Evolutionary conservation across 2,329 filamentous ascomycete species (phyloP).

Genomic region (Drechslerella dactyloides): DNA sequence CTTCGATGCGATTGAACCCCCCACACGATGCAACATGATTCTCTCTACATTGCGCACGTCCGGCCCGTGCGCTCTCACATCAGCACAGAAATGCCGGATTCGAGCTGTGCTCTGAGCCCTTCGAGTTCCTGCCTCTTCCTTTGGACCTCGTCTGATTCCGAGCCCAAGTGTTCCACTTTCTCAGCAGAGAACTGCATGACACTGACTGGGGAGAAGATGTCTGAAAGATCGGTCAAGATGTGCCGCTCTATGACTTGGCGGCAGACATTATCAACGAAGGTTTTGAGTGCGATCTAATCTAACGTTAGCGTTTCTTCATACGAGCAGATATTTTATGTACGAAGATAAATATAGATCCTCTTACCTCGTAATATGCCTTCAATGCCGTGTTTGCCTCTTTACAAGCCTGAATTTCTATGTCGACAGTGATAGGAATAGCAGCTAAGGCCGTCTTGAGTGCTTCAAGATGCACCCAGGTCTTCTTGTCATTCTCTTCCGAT

Average conservation of each 20-base stretch:
- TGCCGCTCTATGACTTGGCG: slow-evolving; percentile 57
- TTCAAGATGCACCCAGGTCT: not conserved
- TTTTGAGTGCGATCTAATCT: slow-evolving; percentile 56
- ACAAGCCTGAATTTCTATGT: slow-evolving; percentile 56
- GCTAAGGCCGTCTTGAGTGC: slow-evolving; percentile 25
- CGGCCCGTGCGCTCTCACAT: not conserved
- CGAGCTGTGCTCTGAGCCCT: slow-evolving; percentile 5
- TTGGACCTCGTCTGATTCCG: slow-evolving; percentile 52
- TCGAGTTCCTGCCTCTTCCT: slow-evolving; percentile 8
- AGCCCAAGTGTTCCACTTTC: slow-evolving; percentile 54
- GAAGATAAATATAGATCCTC: not conserved
- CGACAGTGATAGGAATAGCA: slow-evolving; percentile 30
- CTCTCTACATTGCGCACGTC: not conserved
- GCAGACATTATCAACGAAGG: slow-evolving; percentile 57
- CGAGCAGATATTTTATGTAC: not conserved
- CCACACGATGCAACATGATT: too few relatives aligned
- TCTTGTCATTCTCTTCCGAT: too few relatives aligned
- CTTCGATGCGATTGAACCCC: too few relatives aligned
- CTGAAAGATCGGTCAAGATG: slow-evolving; percentile 55
- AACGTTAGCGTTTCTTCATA: slow-evolving; percentile 5
- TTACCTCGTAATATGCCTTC: slow-evolving; percentile 57
- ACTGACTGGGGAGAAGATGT: slow-evolving; percentile 55
- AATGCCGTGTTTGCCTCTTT: slow-evolving; percentile 56
- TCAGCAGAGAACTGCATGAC: slow-evolving; percentile 52
- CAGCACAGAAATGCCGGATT: slow-evolving; percentile 7